Conservation (phyloP, 371 early-diverging fungal species). For the Mucor piriformis region DNA sequence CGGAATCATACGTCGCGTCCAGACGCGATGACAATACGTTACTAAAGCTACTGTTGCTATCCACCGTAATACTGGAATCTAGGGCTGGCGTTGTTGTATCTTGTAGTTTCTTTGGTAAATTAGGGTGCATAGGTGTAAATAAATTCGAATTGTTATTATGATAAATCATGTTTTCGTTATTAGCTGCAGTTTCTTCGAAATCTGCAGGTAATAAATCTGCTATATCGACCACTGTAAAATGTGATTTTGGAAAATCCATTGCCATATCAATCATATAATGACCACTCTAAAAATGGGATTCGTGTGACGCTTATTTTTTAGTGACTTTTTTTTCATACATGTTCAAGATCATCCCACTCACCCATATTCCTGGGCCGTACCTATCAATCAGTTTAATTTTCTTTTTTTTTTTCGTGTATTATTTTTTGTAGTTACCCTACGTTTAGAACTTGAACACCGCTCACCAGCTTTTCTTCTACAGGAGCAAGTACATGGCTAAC, state of each 20-base stretch:
- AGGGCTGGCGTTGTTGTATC: conserved; percentile 2
- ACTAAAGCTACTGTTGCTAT: background rate
- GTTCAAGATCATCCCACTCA: conserved; percentile 1
- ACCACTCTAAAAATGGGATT: conserved; percentile 16
- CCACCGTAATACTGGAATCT: background rate
- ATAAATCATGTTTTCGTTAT: background rate
- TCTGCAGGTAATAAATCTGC: conserved; percentile 27
- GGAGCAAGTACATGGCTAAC: conserved; percentile 30
- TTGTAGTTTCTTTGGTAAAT: conserved; percentile 13
- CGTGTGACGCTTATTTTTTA: background rate
- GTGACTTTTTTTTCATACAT: background rate
- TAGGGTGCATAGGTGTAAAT: conserved; percentile 32
- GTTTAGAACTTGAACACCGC: conserved; percentile 29
- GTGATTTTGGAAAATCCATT: conserved; percentile 22
- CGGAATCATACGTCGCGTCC: background rate
- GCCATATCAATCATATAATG: conserved; percentile 39
- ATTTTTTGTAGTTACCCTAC: conserved; percentile 25
- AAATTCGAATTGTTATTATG: background rate
- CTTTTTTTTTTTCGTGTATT: background rate
- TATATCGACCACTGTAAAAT: conserved; percentile 26
- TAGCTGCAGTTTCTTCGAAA: conserved; percentile 12
- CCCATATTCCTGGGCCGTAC: conserved; percentile 40
- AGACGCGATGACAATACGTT: background rate
- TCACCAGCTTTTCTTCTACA: conserved; percentile 17
- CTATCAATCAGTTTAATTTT: conserved; percentile 5